Evolutionary conservation across 169 alveolate genomes (phyloP), one percentile per base, ranked within the genome.

Genomic region (Perkinsus chesapeaki): DNA sequence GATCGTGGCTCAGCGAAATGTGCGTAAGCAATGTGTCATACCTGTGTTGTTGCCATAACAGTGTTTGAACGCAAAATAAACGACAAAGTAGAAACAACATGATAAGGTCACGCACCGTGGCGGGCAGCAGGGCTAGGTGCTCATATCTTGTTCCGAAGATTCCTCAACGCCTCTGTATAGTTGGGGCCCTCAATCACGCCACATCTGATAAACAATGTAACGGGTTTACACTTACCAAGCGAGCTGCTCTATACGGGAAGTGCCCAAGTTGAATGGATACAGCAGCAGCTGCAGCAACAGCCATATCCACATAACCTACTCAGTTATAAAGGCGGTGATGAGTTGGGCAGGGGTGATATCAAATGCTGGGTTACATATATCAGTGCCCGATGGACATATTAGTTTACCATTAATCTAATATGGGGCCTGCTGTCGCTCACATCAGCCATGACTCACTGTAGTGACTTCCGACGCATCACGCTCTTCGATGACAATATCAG

Each of bases 271-370:
- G 60, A 9, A 43, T 43, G 60, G 60, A 43, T 43, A 16, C 60
- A 16, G 60, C 60, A 43, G 60, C 5, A 43, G 16, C 23, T 5
- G 60, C 60, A 9, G n/a, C 16, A 16, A 43, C 60, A 16, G 23
- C 60, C 60, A 43, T 5, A 16, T 5, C 5, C 60, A 16, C 92
- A 34, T 73, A 73, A 73, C 48, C 38, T 48, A 72, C 91, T 73
- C 94, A 39, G 94, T 93, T 34, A 93, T 39, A 48, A 93, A 48
- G 60, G 93, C 93, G 34, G 92, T 93, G 73, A 93, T 60, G 90
- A 93, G 43, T 10, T 92, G 92, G 16, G 92, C 72, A n/a, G 94
- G 94, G 9, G 94, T 93, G 43, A 93, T 93, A 37, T 93, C 94
- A 39, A 39, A 38, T 0, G 47, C 39, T n/a, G 39, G 93, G 91